Conservation (phyloP, 768 basidiomycete species). For the Hygrophorus pudorinus region DNA sequence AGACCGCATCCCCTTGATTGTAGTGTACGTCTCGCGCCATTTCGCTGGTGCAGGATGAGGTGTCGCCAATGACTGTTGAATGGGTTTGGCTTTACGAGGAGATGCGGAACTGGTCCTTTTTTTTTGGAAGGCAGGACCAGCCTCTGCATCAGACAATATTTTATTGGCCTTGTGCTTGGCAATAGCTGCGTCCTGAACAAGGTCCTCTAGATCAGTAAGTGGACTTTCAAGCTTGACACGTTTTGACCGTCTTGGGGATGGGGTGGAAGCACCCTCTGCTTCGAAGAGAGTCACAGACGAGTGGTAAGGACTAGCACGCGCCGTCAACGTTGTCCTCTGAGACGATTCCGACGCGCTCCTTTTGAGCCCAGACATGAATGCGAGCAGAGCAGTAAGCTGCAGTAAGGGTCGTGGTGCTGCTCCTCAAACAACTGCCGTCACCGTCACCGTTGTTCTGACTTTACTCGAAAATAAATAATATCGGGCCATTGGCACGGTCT, state of each 20-base stretch:
- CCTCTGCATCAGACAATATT: too few relatives aligned
- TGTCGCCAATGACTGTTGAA: constrained; percentile 40
- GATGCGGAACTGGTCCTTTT: constrained; percentile 19
- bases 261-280: constrained; percentile 11
- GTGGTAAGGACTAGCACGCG: constrained; percentile 35
- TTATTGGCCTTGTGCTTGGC: neutral
- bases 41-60: constrained; percentile 59
- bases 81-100: constrained; percentile 45
- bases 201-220: constrained; percentile 6
- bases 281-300: constrained; percentile 32
- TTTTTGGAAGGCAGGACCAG: constrained; percentile 12
- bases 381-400: neutral
- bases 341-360: constrained; percentile 19
- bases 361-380: constrained; percentile 16
- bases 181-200: neutral
- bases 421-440: too few relatives aligned
- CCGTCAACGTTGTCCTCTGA: constrained; percentile 23
- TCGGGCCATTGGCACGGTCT: too few relatives aligned
- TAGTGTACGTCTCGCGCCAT: constrained; percentile 64
- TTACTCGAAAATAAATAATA: too few relatives aligned
- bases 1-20: constrained; percentile 70
- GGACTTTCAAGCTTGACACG: constrained; percentile 18
- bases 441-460: too few relatives aligned
- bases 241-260: constrained; percentile 16
- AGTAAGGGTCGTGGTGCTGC: neutral